Evolutionary conservation across 2,329 filamentous ascomycete genomes (phyloP).

Genomic region (Aspergillus fumigatiaffinis): DNA sequence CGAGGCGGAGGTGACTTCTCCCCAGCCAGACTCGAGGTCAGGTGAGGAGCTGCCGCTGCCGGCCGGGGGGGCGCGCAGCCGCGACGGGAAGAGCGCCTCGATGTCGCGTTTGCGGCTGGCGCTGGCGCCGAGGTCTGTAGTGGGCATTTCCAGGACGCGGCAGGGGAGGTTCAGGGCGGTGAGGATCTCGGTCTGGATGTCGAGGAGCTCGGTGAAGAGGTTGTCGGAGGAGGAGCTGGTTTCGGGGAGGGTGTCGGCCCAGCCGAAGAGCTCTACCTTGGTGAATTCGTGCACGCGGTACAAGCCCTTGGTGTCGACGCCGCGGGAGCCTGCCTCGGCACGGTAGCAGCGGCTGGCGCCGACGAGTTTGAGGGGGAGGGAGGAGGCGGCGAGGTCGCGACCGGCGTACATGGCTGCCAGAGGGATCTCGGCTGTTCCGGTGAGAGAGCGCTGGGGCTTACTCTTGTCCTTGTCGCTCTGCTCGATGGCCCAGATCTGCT

Average conservation of each 20-base stretch:
- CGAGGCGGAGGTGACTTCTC: constrained; percentile 85
- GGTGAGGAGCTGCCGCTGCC: constrained; percentile 1
- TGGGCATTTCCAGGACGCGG: constrained; percentile 89
- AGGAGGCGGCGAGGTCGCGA: constrained; percentile 58
- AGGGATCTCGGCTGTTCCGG: constrained; percentile 91
- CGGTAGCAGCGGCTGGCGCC: constrained; percentile 91
- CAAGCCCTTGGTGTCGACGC: constrained; percentile 85
- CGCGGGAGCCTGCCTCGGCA: constrained; percentile 86
- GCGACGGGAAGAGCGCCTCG: constrained; percentile 87
- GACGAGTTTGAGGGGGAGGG: constrained; percentile 74
- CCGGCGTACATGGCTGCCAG: constrained; percentile 86
- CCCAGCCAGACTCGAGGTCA: constrained; percentile 66
- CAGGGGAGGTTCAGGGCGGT: constrained; percentile 73
- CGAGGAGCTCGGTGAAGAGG: constrained; percentile 80
- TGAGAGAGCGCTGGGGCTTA: constrained; percentile 69
- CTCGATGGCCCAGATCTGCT: constrained; percentile 81
- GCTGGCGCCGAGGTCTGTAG: constrained; percentile 80
- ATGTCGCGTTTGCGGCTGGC: constrained; percentile 87
- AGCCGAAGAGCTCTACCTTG: constrained; percentile 96
- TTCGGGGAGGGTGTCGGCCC: constrained; percentile 61
- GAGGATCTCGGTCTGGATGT: constrained; percentile 82
- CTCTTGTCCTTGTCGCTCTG: constrained; percentile 61
- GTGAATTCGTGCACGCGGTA: constrained; percentile 98
- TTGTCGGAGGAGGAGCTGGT: constrained; percentile 30
- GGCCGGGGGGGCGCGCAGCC: constrained; percentile 44